These are phyloP conservation scores for Cercospora citrullina DNA, from an alignment of 2,329 filamentous ascomycete species.

Conservation along the genomic window DNA sequence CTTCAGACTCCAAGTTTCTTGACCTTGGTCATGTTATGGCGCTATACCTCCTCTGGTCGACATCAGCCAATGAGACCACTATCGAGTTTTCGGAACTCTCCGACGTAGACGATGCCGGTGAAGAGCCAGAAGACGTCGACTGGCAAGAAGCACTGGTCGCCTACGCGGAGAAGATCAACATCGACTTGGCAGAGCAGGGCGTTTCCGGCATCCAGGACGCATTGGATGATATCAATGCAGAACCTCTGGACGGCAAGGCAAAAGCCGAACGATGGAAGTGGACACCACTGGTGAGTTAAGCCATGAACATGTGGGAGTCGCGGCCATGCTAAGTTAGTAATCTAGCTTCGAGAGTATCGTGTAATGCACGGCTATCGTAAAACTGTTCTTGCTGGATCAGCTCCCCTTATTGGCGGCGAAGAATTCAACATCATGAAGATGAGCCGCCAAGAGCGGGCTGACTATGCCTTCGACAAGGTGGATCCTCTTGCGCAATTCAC, in stretches of 20 bases:
- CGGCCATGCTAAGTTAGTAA: neutral
- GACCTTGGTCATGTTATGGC: slow-evolving; percentile 14
- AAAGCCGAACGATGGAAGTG: slow-evolving; percentile 15
- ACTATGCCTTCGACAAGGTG: neutral
- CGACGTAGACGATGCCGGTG: neutral
- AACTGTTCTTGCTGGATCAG: neutral
- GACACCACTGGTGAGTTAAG: slow-evolving; percentile 4
- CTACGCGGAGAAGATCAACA: neutral
- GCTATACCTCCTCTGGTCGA: slow-evolving; percentile 9
- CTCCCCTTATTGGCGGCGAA: neutral
- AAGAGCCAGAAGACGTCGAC: neutral
- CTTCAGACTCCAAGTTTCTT: slow-evolving; percentile 8
- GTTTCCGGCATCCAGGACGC: neutral
- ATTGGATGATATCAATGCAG: neutral
- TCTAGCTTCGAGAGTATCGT: neutral
- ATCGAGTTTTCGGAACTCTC: slow-evolving; percentile 3
- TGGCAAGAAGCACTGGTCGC: neutral
- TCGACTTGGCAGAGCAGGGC: neutral
- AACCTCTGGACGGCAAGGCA: slow-evolving; percentile 6
- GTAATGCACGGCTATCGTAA: neutral
- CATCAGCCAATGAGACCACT: neutral
- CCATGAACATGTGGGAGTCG: neutral
- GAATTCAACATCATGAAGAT: neutral
- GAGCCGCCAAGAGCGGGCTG: neutral
- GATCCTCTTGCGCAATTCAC: slow-evolving; percentile 5